phyloP scores from a whole-genome alignment of 176 grass and related monocot species.

The Oryza australiensis region DNA sequence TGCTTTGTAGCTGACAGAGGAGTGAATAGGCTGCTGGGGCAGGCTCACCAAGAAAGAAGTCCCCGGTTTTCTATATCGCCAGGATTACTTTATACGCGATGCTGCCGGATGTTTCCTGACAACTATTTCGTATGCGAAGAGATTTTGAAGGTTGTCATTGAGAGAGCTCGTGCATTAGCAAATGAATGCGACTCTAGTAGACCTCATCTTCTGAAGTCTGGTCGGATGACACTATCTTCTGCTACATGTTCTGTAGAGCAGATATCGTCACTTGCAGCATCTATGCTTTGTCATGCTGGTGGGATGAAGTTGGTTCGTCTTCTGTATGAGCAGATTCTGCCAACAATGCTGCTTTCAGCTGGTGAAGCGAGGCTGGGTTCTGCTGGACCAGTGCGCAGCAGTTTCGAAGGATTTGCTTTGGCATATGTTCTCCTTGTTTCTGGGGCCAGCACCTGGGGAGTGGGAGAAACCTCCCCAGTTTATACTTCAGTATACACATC shows the following conservation, averaged over 20 bases:
- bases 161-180: constrained; percentile 52
- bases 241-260: constrained; percentile 55
- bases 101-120: constrained; percentile 57
- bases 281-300: constrained; percentile 63
- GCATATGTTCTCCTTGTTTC: constrained; percentile 65
- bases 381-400: constrained; percentile 48
- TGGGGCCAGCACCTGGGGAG: constrained; percentile 63
- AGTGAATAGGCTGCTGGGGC: constrained; percentile 51
- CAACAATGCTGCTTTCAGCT: constrained; percentile 64
- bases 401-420: constrained; percentile 63
- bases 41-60: constrained; percentile 24
- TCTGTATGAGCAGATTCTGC: constrained; percentile 67
- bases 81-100: constrained; percentile 58
- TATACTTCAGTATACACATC: constrained; percentile 43
- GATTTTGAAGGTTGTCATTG: constrained; percentile 65
- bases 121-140: constrained; percentile 61
- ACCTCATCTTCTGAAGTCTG: constrained; percentile 51
- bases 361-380: constrained; percentile 48
- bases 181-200: constrained; percentile 46
- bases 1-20: constrained; percentile 40
- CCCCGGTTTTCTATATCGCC: constrained; percentile 42
- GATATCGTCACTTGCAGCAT: constrained; percentile 57
- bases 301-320: constrained; percentile 58
- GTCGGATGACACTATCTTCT: constrained; percentile 47
- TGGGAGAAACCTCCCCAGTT: constrained; percentile 45